Base-by-base conservation (phyloP, 306 rosid species). In the Prunus mume region DNA sequence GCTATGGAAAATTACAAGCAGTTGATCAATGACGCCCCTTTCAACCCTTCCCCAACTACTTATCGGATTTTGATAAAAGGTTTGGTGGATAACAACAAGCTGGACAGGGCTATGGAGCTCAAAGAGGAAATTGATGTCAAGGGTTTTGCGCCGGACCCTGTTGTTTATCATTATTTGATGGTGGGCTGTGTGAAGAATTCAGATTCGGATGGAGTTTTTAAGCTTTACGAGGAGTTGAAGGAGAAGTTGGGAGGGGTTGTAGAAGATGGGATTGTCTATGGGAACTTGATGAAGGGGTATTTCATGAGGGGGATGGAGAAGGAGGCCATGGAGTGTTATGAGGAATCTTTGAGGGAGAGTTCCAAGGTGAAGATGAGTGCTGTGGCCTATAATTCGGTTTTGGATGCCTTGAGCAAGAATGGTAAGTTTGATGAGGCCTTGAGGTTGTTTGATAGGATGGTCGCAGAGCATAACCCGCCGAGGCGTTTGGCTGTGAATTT, bases 1-100 rank as follows among this genome's bases (percentile, higher is more conserved):
- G 99, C 99, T 1, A 82, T 95, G 83, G 99, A 95, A 67, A 89
- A 95, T 47, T 95, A 89, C 79, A 93, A 93, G 79, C 99, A 90
- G 83, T 79, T 95, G 45, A 72, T 84, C 15, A 92, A 90, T 18
- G 97, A 95, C 49, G 97, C 99, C 24, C 97, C 99, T 10, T 85
- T 95, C 73, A 92, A 89, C 71, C 96, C 99, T 19, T 87, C 92
- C 1, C 96, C 96, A 0, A 91, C 97, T 3, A 95, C 99, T 0
- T 95, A 83, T 32, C 81, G 96, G 30, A 82, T 95, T 63, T 63
- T 95, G 72, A 73, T 95, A 50, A 90, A 86, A 41, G 99, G 99
- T 8, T 77, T 95, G 85, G 96, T 92, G 34, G 99, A 95, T 51
- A 92, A 92, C 60, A 81, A 69, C 25, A 88, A 57, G 84, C 54